These are phyloP conservation scores for Neohortaea acidophila DNA, from an alignment of 495 filamentous ascomycete species.

Conservation along the genomic window DNA sequence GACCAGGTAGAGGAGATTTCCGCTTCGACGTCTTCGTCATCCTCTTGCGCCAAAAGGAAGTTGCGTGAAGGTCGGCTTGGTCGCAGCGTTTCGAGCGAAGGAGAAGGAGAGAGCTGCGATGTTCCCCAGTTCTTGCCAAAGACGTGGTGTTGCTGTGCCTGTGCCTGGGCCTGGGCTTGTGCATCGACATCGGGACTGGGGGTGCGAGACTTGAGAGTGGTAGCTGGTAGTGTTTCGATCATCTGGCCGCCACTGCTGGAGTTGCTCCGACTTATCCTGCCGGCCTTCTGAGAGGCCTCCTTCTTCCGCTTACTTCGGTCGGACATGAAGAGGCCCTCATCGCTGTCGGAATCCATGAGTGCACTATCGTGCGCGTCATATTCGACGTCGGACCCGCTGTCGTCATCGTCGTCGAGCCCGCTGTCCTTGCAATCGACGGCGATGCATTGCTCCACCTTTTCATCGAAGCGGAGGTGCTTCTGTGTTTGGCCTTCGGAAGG, in stretches of 20 bases:
- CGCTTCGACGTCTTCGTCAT: slow-evolving; percentile 43
- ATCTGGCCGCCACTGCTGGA: slow-evolving; percentile 61
- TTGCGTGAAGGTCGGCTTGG: slow-evolving; percentile 55
- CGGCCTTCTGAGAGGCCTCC: slow-evolving; percentile 26
- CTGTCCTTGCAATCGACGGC: slow-evolving; percentile 73
- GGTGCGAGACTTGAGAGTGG: slow-evolving; percentile 75
- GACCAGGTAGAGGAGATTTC: slow-evolving; percentile 18
- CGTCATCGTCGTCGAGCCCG: slow-evolving; percentile 45
- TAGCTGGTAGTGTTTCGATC: slow-evolving; percentile 84
- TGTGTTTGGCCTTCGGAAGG: slow-evolving; percentile 43
- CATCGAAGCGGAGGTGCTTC: slow-evolving; percentile 91
- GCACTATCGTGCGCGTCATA: slow-evolving; percentile 40
- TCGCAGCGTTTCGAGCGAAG: slow-evolving; percentile 61
- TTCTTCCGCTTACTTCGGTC: slow-evolving; percentile 19
- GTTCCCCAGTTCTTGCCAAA: slow-evolving; percentile 32
- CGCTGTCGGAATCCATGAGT: slow-evolving; percentile 26
- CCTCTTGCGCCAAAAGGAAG: slow-evolving; percentile 45
- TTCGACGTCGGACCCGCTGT: slow-evolving; percentile 32
- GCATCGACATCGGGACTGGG: slow-evolving; percentile 54
- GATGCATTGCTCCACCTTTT: slow-evolving; percentile 90
- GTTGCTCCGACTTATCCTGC: slow-evolving; percentile 9
- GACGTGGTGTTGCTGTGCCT: slow-evolving; percentile 13
- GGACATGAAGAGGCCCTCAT: slow-evolving; percentile 69
- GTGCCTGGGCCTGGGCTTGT: background rate
- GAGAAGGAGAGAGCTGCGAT: slow-evolving; percentile 43